phyloP scores from a whole-genome alignment of 192 early-diverging fungal genomes.

The Radiomyces spectabilis region DNA sequence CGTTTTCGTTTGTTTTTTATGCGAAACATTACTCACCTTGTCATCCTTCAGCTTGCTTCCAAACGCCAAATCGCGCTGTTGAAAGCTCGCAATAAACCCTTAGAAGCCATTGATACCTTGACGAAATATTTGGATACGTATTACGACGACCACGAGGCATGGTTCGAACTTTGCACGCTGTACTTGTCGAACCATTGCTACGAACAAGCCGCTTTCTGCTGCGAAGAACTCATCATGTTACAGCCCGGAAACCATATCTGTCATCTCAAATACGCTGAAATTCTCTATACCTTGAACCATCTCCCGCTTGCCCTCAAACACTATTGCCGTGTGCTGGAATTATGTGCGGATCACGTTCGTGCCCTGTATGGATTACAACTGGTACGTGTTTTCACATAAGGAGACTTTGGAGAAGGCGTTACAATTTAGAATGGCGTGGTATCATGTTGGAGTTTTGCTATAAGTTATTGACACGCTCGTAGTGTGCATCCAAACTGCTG shows the following conservation, averaged over 20 bases:
- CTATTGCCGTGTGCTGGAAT: slow-evolving; percentile 82
- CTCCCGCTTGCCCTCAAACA: slow-evolving; percentile 73
- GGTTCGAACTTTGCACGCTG: slow-evolving; percentile 72
- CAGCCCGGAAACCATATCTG: slow-evolving; percentile 82
- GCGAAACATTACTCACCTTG: too few relatives aligned
- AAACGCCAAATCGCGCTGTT: slow-evolving; percentile 77
- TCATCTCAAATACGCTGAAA: slow-evolving; percentile 86
- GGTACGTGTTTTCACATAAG: slow-evolving; percentile 42
- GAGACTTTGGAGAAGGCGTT: too few relatives aligned
- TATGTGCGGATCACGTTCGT: slow-evolving; percentile 77
- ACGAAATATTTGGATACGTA: slow-evolving; percentile 77
- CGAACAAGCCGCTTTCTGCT: slow-evolving; percentile 81
- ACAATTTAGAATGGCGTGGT: too few relatives aligned
- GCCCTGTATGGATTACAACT: slow-evolving; percentile 84
- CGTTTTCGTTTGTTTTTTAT: neutral
- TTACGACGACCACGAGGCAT: slow-evolving; percentile 82
- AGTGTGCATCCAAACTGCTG: slow-evolving; percentile 27
- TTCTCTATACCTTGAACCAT: slow-evolving; percentile 67
- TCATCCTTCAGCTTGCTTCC: slow-evolving; percentile 35
- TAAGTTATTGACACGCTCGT: too few relatives aligned
- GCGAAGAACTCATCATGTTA: slow-evolving; percentile 87
- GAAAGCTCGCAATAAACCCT: slow-evolving; percentile 53
- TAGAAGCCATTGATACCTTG: slow-evolving; percentile 67
- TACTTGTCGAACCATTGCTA: slow-evolving; percentile 69
- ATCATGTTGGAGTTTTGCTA: too few relatives aligned